These are phyloP conservation scores for Russula abietina DNA, from an alignment of 768 basidiomycete genomes.

Conservation along the genomic window DNA sequence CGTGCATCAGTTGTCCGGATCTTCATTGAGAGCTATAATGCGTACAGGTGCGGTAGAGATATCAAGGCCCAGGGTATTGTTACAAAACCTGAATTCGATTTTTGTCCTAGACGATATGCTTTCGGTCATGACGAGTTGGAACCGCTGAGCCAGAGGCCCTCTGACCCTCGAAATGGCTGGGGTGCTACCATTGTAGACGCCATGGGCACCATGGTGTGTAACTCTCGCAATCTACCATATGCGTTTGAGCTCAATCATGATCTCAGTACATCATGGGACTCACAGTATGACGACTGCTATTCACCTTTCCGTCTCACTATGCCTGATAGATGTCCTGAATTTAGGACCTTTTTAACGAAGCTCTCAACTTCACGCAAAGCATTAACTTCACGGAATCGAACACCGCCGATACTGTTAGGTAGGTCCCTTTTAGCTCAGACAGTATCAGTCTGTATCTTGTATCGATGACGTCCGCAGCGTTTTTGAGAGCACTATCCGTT, in stretches of 20 bases:
- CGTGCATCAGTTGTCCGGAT: background rate
- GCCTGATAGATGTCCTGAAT: background rate
- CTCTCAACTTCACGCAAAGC: constrained; percentile 43
- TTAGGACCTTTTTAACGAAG: constrained; percentile 50
- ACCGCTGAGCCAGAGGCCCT: constrained; percentile 41
- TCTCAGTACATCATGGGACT: constrained; percentile 53
- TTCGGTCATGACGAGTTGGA: constrained; percentile 56
- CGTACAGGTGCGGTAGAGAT: background rate
- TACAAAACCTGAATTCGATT: background rate
- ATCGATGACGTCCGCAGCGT: constrained; percentile 36
- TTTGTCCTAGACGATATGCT: constrained; percentile 41
- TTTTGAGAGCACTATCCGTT: constrained; percentile 75
- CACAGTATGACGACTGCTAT: constrained; percentile 31
- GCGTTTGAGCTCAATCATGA: constrained; percentile 42
- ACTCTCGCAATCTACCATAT: background rate
- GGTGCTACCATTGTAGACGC: constrained; percentile 65
- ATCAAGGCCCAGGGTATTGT: background rate
- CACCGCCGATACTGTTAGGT: constrained; percentile 44
- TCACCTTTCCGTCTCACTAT: background rate
- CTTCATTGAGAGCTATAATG: background rate
- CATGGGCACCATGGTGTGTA: constrained; percentile 49
- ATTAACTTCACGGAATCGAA: constrained; percentile 53
- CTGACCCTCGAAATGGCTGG: constrained; percentile 38
- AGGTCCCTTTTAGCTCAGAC: background rate
- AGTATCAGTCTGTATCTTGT: background rate